These are phyloP conservation scores for Cutaneotrichosporon dermatis DNA, from an alignment of 1,284 basidiomycete species.

Conservation along the genomic window DNA sequence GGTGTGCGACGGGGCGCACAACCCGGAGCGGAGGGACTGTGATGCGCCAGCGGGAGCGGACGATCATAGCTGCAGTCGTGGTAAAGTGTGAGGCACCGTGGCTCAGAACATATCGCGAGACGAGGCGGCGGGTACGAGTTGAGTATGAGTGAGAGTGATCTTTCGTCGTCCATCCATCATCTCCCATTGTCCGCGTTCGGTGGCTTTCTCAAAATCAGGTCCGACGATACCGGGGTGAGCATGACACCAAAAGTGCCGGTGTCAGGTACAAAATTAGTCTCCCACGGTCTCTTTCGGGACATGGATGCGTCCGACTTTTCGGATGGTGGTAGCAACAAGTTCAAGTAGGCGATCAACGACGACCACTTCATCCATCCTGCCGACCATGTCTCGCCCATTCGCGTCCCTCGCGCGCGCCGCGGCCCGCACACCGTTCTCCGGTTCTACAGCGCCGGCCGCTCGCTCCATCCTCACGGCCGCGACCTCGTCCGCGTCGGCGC, in stretches of 20 bases:
- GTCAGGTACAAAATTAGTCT: too few relatives aligned
- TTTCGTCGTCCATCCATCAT: too few relatives aligned
- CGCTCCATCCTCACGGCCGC: conserved; percentile 6
- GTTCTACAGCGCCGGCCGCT: not conserved
- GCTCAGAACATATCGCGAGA: conserved; percentile 5
- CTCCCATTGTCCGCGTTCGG: too few relatives aligned
- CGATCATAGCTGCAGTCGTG: not conserved
- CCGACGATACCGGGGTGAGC: too few relatives aligned
- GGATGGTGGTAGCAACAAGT: not conserved
- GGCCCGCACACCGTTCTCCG: not conserved
- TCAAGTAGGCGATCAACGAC: not conserved
- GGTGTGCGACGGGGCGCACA: not conserved
- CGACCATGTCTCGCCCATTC: conserved; percentile 12
- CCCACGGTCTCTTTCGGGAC: too few relatives aligned
- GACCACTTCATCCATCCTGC: not conserved
- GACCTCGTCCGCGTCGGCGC: not conserved
- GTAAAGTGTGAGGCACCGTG: too few relatives aligned
- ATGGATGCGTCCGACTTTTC: conserved; percentile 7
- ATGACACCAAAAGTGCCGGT: too few relatives aligned
- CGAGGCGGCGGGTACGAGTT: not conserved
- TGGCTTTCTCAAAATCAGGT: too few relatives aligned
- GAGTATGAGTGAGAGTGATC: too few relatives aligned
- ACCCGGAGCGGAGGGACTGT: conserved; percentile 1
- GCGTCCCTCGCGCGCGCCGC: conserved; percentile 5
- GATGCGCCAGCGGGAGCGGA: conserved; percentile 8